Evolutionary conservation across 2,329 filamentous ascomycete genomes (phyloP).

Genomic region (Cordyceps cateniannulata): DNA sequence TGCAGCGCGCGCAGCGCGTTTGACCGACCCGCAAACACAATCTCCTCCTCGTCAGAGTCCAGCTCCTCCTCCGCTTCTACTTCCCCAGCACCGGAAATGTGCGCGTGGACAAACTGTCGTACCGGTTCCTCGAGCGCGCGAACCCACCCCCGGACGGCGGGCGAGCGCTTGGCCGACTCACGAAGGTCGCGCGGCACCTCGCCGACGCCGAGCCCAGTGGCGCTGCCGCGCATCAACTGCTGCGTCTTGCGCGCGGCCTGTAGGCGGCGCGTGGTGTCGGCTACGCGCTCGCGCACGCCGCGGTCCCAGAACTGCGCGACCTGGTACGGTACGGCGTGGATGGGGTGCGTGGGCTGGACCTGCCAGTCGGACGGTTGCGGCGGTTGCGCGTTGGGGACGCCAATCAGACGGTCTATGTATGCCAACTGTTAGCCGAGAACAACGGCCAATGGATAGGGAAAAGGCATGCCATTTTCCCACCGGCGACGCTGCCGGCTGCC

Average conservation of each 20-base stretch:
- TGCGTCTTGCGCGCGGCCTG: slow-evolving; percentile 40
- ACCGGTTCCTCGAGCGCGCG: slow-evolving; percentile 82
- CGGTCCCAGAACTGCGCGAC: slow-evolving; percentile 79
- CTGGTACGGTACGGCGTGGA: slow-evolving; percentile 77
- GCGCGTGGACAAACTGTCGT: slow-evolving; percentile 59
- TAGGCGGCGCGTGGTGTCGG: slow-evolving; percentile 36
- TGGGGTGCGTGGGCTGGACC: slow-evolving; percentile 71
- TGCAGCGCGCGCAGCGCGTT: slow-evolving; percentile 46
- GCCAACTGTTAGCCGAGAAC: neutral
- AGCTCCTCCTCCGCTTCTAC: slow-evolving; percentile 4
- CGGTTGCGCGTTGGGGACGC: slow-evolving; percentile 79
- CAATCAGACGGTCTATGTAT: slow-evolving; percentile 67
- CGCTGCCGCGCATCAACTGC: slow-evolving; percentile 35
- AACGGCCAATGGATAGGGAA: neutral
- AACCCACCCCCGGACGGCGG: slow-evolving; percentile 72
- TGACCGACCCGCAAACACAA: slow-evolving; percentile 76
- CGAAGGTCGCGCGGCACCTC: slow-evolving; percentile 74
- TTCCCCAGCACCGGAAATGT: slow-evolving; percentile 23
- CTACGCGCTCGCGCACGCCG: slow-evolving; percentile 42
- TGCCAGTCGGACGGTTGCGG: slow-evolving; percentile 79
- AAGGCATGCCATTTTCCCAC: slow-evolving; percentile 83
- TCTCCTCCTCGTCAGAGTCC: slow-evolving; percentile 64
- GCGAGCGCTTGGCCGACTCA: slow-evolving; percentile 70
- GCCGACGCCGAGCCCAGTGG: slow-evolving; percentile 39
- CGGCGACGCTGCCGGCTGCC: slow-evolving; percentile 78